These are phyloP conservation scores for Fusarium torreyae DNA, from an alignment of 2,329 filamentous ascomycete genomes.

Conservation along the genomic window DNA sequence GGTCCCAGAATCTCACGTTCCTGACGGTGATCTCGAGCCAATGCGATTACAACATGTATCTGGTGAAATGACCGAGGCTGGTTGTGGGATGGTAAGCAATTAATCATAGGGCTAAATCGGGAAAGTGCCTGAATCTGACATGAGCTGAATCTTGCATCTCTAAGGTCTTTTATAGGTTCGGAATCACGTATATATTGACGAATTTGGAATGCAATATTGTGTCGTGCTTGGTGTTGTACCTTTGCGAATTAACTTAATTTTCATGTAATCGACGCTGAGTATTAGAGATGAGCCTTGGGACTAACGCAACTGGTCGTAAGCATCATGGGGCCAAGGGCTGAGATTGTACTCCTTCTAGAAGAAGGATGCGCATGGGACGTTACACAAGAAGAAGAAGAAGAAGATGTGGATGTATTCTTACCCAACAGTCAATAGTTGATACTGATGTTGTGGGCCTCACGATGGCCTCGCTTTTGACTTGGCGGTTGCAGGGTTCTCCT, in stretches of 20 bases:
- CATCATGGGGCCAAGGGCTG: too few relatives aligned
- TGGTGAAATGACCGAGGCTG: not conserved
- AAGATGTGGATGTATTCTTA: too few relatives aligned
- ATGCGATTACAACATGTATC: not conserved
- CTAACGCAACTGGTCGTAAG: too few relatives aligned
- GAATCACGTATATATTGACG: not conserved
- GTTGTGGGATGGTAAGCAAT: slow-evolving; percentile 5
- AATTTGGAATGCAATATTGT: not conserved
- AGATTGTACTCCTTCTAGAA: too few relatives aligned
- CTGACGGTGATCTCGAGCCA: not conserved
- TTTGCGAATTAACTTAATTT: not conserved
- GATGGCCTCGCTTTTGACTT: too few relatives aligned
- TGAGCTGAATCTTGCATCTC: slow-evolving; percentile 9
- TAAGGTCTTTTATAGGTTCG: not conserved
- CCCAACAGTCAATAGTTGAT: too few relatives aligned
- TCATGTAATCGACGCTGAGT: too few relatives aligned
- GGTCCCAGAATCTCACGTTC: not conserved
- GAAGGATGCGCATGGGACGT: too few relatives aligned
- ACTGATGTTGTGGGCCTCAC: too few relatives aligned
- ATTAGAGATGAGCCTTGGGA: too few relatives aligned
- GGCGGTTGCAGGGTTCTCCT: too few relatives aligned
- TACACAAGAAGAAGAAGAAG: too few relatives aligned
- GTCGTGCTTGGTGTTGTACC: not conserved
- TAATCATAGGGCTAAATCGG: not conserved
- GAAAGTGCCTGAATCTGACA: not conserved